Conservation (phyloP, 2,329 filamentous ascomycete species). For the Mycogone perniciosa region DNA sequence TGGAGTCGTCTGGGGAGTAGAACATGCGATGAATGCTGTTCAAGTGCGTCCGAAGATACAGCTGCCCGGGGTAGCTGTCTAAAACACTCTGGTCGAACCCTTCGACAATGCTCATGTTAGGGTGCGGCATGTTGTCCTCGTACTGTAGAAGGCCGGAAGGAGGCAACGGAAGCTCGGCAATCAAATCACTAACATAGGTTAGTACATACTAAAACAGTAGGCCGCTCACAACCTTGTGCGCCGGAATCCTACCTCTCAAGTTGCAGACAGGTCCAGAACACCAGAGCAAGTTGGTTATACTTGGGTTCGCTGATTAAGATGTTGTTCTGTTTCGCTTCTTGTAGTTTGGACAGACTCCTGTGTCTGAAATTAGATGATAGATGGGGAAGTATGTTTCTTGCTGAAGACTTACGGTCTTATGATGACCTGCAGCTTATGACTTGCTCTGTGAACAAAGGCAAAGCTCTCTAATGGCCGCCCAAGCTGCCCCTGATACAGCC, state of each 20-base stretch:
- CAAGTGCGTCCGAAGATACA: conserved; percentile 57
- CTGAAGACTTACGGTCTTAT: conserved; percentile 58
- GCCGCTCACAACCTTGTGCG: neutral
- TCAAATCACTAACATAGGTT: conserved; percentile 61
- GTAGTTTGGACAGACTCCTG: conserved; percentile 45
- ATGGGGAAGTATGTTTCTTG: neutral
- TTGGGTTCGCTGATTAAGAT: conserved; percentile 36
- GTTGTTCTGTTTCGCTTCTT: conserved; percentile 31
- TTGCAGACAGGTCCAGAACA: conserved; percentile 91
- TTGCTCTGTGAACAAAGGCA: conserved; percentile 51
- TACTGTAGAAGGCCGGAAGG: conserved; percentile 54
- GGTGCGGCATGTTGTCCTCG: conserved; percentile 60
- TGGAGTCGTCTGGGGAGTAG: conserved; percentile 40
- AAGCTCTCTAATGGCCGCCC: conserved; percentile 82
- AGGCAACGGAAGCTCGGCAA: conserved; percentile 70
- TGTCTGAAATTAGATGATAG: neutral
- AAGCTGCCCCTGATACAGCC: conserved; percentile 83
- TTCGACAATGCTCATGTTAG: conserved; percentile 44
- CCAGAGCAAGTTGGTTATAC: conserved; percentile 60
- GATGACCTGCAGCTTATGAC: conserved; percentile 59
- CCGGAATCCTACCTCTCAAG: conserved; percentile 62
- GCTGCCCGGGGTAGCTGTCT: conserved; percentile 55
- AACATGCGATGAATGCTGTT: conserved; percentile 55
- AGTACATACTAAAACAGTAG: neutral
- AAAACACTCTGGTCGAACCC: conserved; percentile 42